These are phyloP conservation scores for Dactylis glomerata DNA, from an alignment of 176 grass and related monocot genomes.

Conservation along the genomic window DNA sequence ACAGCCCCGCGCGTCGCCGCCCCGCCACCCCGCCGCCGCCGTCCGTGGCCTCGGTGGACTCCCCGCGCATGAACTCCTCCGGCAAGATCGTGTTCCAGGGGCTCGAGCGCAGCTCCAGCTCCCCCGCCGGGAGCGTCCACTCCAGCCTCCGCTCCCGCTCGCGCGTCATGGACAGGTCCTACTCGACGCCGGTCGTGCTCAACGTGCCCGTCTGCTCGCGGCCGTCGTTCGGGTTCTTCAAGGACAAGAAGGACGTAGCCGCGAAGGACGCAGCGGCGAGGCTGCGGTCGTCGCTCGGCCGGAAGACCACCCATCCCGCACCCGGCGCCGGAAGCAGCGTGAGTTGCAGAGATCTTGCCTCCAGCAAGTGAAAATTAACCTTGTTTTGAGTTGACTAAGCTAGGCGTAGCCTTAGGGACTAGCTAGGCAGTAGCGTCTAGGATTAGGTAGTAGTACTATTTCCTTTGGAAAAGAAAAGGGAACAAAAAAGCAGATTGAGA, in stretches of 20 bases:
- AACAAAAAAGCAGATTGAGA: slow-evolving; percentile 14
- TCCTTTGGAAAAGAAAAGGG: neutral
- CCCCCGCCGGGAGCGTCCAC: slow-evolving; percentile 61
- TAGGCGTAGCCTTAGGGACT: neutral
- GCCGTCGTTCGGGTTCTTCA: slow-evolving; percentile 75
- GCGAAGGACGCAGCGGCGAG: slow-evolving; percentile 17
- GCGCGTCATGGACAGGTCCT: slow-evolving; percentile 83
- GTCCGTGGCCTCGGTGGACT: slow-evolving; percentile 36
- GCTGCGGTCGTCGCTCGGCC: slow-evolving; percentile 31
- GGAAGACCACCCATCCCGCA: neutral
- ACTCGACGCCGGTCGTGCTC: slow-evolving; percentile 72
- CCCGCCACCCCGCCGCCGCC: slow-evolving; percentile 6
- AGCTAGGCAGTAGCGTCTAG: neutral
- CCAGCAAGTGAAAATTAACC: slow-evolving; percentile 4
- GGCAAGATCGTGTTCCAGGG: slow-evolving; percentile 96
- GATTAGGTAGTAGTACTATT: neutral
- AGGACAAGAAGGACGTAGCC: slow-evolving; percentile 60
- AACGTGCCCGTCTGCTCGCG: slow-evolving; percentile 88
- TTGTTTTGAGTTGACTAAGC: slow-evolving; percentile 30
- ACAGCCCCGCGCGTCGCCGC: neutral
- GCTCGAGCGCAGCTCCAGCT: slow-evolving; percentile 79
- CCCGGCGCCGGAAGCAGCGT: neutral
- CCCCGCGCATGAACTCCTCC: slow-evolving; percentile 78
- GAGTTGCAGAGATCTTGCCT: slow-evolving; percentile 23
- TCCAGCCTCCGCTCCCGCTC: slow-evolving; percentile 47